Conservation (phyloP, 352 stramenopile species). For the Thraustochytrium aureum region DNA sequence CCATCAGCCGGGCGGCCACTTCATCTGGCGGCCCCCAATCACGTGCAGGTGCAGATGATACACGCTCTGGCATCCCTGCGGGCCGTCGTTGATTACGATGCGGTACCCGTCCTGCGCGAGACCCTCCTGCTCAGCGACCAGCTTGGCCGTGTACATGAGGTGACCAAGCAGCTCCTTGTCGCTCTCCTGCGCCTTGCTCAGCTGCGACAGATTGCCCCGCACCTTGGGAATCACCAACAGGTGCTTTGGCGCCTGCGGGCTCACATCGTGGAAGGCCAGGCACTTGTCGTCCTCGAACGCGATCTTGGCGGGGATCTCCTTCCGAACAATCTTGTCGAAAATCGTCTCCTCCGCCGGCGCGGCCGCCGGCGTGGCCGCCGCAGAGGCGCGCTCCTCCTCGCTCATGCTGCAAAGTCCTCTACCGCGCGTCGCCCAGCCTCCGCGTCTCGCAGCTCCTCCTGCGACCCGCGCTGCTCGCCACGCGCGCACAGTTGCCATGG, state of each 20-base stretch:
- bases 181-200: conserved; percentile 79
- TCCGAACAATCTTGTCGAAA: conserved; percentile 97
- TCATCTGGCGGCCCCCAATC: conserved; percentile 86
- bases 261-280: conserved; percentile 97
- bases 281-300: conserved; percentile 93
- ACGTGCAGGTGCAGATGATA: conserved; percentile 92
- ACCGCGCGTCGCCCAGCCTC: no score
- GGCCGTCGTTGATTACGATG: conserved; percentile 97
- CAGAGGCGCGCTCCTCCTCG: no score
- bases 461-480: no score
- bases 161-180: conserved; percentile 91
- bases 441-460: no score
- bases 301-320: conserved; percentile 90
- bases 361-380: no score
- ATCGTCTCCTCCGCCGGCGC: conserved; percentile 69
- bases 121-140: conserved; percentile 65
- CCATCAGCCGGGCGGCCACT: conserved; percentile 81
- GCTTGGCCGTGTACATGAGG: conserved; percentile 85
- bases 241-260: conserved; percentile 90
- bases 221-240: conserved; percentile 97
- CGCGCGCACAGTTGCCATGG: no score
- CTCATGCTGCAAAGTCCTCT: no score
- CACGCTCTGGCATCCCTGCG: conserved; percentile 76
- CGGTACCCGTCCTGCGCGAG: conserved; percentile 81
- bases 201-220: conserved; percentile 83